Percentiles rank a stretch among this genome's conserved stretches.
Evolutionary conservation across 768 basidiomycete species (phyloP).

Genomic region (Phaffia tasmanica): DNA sequence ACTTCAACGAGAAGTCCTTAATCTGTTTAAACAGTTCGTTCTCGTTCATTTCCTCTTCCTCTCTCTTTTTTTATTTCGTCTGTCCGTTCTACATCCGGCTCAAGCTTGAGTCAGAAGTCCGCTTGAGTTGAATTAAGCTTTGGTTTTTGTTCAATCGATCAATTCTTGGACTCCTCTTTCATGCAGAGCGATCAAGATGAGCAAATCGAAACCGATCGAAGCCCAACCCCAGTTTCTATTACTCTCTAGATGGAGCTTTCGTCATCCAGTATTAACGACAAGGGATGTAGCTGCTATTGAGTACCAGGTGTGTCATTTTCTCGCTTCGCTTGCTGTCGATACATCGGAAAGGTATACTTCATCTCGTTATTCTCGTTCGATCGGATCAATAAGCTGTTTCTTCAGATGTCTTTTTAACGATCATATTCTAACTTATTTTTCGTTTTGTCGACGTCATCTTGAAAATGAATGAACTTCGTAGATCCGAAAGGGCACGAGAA

Average conservation of each 20-base stretch:
- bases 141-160: no score
- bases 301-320: background rate
- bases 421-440: background rate
- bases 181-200: slow-evolving; percentile 5
- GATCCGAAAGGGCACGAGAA: slow-evolving; percentile 13
- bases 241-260: background rate
- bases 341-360: no score
- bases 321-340: background rate
- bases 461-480: background rate
- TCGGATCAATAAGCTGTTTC: background rate
- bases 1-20: slow-evolving; percentile 9
- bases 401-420: background rate
- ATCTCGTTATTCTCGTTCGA: no score
- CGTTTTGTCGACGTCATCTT: background rate
- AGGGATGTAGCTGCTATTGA: background rate
- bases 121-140: no score
- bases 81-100: background rate
- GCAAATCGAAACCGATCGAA: background rate
- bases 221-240: slow-evolving; percentile 4
- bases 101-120: no score
- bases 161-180: no score
- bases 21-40: slow-evolving; percentile 7
- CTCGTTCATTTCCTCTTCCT: background rate
- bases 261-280: background rate
- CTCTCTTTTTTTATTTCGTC: background rate